Conservation (phyloP, 2,329 filamentous ascomycete genomes). For the Cladophialophora chaetospira region DNA sequence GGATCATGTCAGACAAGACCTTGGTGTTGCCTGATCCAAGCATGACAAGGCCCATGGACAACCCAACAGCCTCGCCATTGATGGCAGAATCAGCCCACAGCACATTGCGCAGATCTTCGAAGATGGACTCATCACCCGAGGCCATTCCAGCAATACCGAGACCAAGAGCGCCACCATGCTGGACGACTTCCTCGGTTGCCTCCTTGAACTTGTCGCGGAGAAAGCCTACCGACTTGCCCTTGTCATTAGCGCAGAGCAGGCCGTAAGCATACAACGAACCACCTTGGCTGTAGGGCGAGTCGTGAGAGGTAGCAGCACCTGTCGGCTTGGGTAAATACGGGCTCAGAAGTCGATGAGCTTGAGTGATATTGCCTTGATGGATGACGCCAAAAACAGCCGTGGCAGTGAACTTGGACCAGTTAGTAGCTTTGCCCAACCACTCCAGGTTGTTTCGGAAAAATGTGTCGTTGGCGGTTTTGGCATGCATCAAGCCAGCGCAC, state of each 20-base stretch:
- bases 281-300: slow-evolving; percentile 93
- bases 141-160: slow-evolving; percentile 98
- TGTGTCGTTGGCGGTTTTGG: slow-evolving; percentile 95
- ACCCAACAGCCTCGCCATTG: slow-evolving; percentile 92
- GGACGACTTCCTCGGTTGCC: slow-evolving; percentile 74
- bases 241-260: slow-evolving; percentile 95
- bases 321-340: slow-evolving; percentile 81
- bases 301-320: slow-evolving; percentile 67
- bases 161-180: slow-evolving; percentile 93
- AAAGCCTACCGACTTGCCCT: slow-evolving; percentile 71
- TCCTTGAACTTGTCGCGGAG: slow-evolving; percentile 51
- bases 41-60: slow-evolving; percentile 98
- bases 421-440: slow-evolving; percentile 96
- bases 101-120: slow-evolving; percentile 85
- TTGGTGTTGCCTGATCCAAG: slow-evolving; percentile 94
- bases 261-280: slow-evolving; percentile 94
- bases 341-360: slow-evolving; percentile 89
- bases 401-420: slow-evolving; percentile 99
- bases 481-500: slow-evolving; percentile 99
- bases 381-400: slow-evolving; percentile 96
- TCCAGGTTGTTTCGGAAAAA: slow-evolving; percentile 98
- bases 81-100: slow-evolving; percentile 92
- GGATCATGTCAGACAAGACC: slow-evolving; percentile 93
- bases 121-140: slow-evolving; percentile 85
- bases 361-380: slow-evolving; percentile 89